Evolutionary conservation across 2,329 filamentous ascomycete species (phyloP).

Genomic region (Diaporthe amygdali): DNA sequence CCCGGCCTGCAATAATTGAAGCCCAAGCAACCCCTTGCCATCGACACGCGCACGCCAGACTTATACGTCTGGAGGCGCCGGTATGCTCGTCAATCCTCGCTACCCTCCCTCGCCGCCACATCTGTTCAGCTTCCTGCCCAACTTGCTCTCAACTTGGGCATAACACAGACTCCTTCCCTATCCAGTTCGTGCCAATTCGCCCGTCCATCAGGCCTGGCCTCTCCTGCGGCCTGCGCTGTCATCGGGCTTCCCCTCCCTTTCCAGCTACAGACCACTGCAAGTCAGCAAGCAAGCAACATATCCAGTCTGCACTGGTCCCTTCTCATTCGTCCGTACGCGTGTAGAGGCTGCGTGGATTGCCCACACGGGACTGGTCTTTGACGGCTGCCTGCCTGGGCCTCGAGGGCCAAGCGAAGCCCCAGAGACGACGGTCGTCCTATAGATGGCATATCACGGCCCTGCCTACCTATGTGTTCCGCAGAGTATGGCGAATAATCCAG

Average conservation of each 20-base stretch:
- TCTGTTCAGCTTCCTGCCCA: background rate
- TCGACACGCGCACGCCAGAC: background rate
- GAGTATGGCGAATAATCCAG: background rate
- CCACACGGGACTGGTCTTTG: background rate
- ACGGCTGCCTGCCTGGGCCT: conserved; percentile 8
- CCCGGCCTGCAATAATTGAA: background rate
- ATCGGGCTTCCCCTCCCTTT: background rate
- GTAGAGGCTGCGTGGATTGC: conserved; percentile 12
- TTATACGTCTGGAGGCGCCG: background rate
- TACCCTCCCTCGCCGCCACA: conserved; percentile 3
- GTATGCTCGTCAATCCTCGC: background rate
- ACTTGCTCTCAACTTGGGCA: background rate
- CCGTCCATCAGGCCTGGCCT: background rate
- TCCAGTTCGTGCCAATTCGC: conserved; percentile 8
- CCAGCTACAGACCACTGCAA: conserved; percentile 10
- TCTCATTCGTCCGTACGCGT: background rate
- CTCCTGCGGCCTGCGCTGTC: conserved; percentile 9
- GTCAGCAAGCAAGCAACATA: conserved; percentile 7
- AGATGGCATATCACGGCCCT: background rate
- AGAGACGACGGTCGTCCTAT: background rate
- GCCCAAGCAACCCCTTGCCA: background rate
- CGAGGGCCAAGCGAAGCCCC: background rate
- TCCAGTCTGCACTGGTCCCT: background rate
- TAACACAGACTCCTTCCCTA: conserved; percentile 1
- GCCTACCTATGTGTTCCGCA: background rate